phyloP scores from a whole-genome alignment of 2,329 filamentous ascomycete species.

The Aspergillus fijiensis region DNA sequence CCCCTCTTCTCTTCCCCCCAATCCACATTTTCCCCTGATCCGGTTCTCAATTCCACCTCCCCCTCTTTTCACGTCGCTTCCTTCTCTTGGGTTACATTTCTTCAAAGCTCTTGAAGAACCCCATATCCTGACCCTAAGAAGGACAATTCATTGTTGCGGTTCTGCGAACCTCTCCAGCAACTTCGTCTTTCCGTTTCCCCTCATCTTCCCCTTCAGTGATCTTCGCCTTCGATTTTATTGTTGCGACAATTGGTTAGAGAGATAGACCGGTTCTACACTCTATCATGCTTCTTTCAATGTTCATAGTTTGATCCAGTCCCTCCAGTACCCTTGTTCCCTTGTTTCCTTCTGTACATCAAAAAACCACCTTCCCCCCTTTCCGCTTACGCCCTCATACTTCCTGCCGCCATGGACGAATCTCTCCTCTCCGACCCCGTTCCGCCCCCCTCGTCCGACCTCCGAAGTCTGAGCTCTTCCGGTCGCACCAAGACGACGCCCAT shows the following conservation, averaged over 20 bases:
- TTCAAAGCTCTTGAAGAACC: not conserved
- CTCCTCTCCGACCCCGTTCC: constrained; percentile 27
- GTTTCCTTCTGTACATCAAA: not conserved
- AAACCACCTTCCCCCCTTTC: not conserved
- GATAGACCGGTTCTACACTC: constrained; percentile 2
- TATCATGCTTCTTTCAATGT: constrained; percentile 3
- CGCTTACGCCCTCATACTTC: not conserved
- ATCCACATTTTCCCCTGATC: constrained; percentile 1
- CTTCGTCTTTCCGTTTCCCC: not conserved
- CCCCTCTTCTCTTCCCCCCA: not conserved
- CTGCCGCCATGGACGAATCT: constrained; percentile 36
- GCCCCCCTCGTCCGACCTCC: constrained; percentile 37
- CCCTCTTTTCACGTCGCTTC: not conserved
- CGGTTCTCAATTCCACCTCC: not conserved
- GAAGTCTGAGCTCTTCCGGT: constrained; percentile 35
- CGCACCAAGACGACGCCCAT: constrained; percentile 39
- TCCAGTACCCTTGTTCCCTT: not conserved
- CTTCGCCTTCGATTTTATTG: not conserved
- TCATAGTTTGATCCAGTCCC: not conserved
- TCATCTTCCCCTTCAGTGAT: constrained; percentile 2
- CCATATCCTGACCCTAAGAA: not conserved
- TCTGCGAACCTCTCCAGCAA: constrained; percentile 6
- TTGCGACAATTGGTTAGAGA: constrained; percentile 5
- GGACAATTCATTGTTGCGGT: constrained; percentile 11
- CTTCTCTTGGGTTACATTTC: not conserved